These are phyloP conservation scores for Wallacemonas rigidus DNA, from an alignment of 208 protist species.

Conservation along the genomic window DNA sequence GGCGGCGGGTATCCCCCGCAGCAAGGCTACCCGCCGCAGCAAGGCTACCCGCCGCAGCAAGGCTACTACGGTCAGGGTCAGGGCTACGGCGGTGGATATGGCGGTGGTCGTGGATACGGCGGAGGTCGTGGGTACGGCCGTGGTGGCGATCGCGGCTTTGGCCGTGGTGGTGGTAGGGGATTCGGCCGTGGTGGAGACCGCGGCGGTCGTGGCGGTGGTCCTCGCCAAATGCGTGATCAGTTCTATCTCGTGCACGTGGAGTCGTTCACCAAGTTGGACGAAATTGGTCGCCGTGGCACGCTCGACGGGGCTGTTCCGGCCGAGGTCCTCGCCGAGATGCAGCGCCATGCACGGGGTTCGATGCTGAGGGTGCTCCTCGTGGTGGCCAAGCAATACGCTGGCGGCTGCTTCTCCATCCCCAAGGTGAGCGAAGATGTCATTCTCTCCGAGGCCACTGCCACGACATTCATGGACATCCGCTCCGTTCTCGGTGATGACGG, in stretches of 20 bases:
- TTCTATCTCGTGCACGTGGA: constrained; percentile 72
- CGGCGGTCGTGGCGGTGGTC: constrained; percentile 23
- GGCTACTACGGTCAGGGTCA: constrained; percentile 16
- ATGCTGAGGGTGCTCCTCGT: constrained; percentile 58
- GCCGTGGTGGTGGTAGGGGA: constrained; percentile 20
- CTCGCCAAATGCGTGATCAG: constrained; percentile 15
- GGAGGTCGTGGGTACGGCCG: constrained; percentile 27
- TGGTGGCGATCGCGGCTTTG: constrained; percentile 22
- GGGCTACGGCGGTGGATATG: constrained; percentile 20
- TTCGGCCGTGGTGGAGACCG: constrained; percentile 18
- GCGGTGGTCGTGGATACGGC: constrained; percentile 16
- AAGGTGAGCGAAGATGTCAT: constrained; percentile 61
- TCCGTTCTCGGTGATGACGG: constrained; percentile 65
- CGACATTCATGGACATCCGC: constrained; percentile 58
- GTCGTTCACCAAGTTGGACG: constrained; percentile 67
- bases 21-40: constrained; percentile 10
- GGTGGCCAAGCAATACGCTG: constrained; percentile 62
- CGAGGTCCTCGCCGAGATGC: constrained; percentile 39
- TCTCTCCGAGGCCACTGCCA: constrained; percentile 56
- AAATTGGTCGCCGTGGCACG: constrained; percentile 54
- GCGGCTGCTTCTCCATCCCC: constrained; percentile 65
- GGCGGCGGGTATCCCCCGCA: background rate
- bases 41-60: constrained; percentile 13
- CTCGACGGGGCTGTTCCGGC: constrained; percentile 47
- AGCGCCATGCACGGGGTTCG: constrained; percentile 27